Percentiles rank a stretch among this genome's conserved stretches.
phyloP scores from a whole-genome alignment of 306 rosid species.

The Prunus dulcis region DNA sequence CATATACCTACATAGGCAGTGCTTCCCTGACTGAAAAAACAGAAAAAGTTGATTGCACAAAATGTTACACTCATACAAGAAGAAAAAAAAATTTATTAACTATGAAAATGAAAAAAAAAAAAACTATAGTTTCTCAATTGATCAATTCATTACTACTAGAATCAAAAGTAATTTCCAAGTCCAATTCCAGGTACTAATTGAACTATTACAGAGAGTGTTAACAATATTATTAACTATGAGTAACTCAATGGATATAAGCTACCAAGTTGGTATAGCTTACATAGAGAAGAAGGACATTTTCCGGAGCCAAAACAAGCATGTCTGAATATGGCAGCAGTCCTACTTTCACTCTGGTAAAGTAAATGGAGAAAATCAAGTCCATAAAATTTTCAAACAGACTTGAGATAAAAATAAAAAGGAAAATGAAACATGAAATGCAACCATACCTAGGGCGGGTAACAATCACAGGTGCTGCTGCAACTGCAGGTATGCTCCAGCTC shows the following conservation, averaged over 20 bases:
- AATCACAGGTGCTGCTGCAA: conserved; percentile 81
- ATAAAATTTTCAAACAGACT: conserved; percentile 13
- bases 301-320: conserved; percentile 79
- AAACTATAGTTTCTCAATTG: not conserved
- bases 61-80: not conserved
- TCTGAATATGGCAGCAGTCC: conserved; percentile 79
- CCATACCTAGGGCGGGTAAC: conserved; percentile 85
- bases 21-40: conserved; percentile 81
- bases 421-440: not conserved
- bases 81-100: not conserved
- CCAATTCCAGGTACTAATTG: not conserved
- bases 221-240: conserved; percentile 14
- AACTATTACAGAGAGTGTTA: conserved; percentile 6
- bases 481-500: conserved; percentile 93
- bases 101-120: not conserved
- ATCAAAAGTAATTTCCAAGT: not conserved
- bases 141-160: not conserved
- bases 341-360: conserved; percentile 58
- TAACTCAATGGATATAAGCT: conserved; percentile 5
- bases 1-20: conserved; percentile 75
- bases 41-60: not conserved
- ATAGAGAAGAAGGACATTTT: conserved; percentile 75
- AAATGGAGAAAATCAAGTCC: conserved; percentile 27
- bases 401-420: conserved; percentile 1
- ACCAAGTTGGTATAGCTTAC: conserved; percentile 52